Base-by-base conservation (phyloP, 495 filamentous ascomycete genomes). In the Aspergillus ostianus region DNA sequence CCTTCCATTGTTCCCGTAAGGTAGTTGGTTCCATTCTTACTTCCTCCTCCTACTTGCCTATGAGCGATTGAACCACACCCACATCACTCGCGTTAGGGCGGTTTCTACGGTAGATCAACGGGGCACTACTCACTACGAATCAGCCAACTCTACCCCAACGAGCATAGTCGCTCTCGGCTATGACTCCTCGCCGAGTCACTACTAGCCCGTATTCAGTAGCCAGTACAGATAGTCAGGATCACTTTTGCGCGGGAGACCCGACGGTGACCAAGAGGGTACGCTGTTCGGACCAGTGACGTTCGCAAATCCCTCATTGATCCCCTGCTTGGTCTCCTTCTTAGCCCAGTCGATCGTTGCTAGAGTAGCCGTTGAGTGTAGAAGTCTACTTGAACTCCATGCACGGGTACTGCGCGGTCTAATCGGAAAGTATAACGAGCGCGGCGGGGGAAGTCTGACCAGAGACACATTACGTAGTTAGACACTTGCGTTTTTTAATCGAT, bases 331-430 rank as follows among this genome's bases (percentile, higher is more conserved):
- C 21, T 45, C 46, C 46, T 12, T 36, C 19, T 17, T 57, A 55
- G 60, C 23, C 55, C 48, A 62, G 60, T 57, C 55, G 55, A 62
- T 57, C 55, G 23, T 57, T 47, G 55, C 23, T 62, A 57, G 60
- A 62, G 51, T 45, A 57, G 55, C 55, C 55, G 60, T 57, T 21
- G 60, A 48, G 57, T 60, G 60, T 55, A 62, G 60, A 57, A 62
- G 60, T 52, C 60, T 62, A 62, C 60, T 56, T 54, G 50, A 44
- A 52, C 59, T 48, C 48, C 55, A 57, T 27, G 41, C 32, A 23
- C 21, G 19, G 30, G 47, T 51, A 48, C 29, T 27, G 6, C 20
- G 54, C 26, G 47, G 45, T 47, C 46, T 56, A 48, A 30, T 48
- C 41, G 44, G 45, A 56, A 45, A 45, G 46, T 32, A n/a, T 48